These are phyloP conservation scores for Aspergillus sp. DNA, from an alignment of 2,329 filamentous ascomycete genomes.

Conservation along the genomic window DNA sequence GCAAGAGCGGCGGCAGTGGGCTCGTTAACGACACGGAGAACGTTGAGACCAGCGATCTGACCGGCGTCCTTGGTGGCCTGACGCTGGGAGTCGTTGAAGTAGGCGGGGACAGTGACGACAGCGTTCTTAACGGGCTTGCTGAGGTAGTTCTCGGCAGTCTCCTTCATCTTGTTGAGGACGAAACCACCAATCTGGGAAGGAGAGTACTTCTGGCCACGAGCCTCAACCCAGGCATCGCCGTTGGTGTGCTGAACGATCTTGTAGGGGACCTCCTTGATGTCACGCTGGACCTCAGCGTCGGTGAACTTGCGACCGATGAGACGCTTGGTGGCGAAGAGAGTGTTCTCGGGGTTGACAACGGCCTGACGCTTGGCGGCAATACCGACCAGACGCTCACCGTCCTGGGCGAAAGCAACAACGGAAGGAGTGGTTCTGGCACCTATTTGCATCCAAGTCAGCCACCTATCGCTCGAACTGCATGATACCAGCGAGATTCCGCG, in stretches of 20 bases:
- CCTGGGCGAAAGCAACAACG: slow-evolving; percentile 91
- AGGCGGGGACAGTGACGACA: slow-evolving; percentile 93
- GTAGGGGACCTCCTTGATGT: slow-evolving; percentile 97
- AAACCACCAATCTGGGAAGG: slow-evolving; percentile 98
- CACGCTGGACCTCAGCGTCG: slow-evolving; percentile 89
- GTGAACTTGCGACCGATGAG: slow-evolving; percentile 97
- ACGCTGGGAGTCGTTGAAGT: slow-evolving; percentile 98
- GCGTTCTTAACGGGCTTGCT: slow-evolving; percentile 91
- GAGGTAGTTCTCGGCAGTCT: slow-evolving; percentile 92
- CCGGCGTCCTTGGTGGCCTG: slow-evolving; percentile 98
- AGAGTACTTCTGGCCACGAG: slow-evolving; percentile 92
- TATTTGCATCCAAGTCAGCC: slow-evolving; percentile 38
- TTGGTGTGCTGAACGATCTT: slow-evolving; percentile 98
- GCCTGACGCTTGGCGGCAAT: slow-evolving; percentile 97
- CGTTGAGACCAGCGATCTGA: slow-evolving; percentile 93
- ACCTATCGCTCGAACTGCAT: neutral
- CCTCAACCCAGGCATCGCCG: slow-evolving; percentile 93
- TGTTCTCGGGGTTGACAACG: slow-evolving; percentile 98
- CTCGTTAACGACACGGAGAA: slow-evolving; percentile 97
- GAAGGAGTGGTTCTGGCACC: slow-evolving; percentile 90
- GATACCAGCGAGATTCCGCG: neutral
- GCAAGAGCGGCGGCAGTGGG: slow-evolving; percentile 93
- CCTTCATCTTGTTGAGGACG: slow-evolving; percentile 98
- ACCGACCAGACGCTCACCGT: slow-evolving; percentile 94
- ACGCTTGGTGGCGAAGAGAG: slow-evolving; percentile 97